Base-by-base conservation (phyloP, 225 moss, liverwort and hornwort species). In the Marchantia polymorpha region DNA sequence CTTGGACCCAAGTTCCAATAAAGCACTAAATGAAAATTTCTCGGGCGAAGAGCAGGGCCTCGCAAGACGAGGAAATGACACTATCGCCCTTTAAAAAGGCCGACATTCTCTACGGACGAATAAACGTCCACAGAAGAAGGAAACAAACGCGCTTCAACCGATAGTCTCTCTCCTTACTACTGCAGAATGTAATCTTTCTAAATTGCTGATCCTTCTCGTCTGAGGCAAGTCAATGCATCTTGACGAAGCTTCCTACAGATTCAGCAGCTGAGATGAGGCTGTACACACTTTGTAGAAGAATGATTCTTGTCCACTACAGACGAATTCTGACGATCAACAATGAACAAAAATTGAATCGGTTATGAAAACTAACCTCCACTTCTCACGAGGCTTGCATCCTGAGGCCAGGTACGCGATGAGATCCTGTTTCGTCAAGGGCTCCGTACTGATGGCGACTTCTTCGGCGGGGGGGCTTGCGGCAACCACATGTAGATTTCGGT, bases 311-410 rank as follows among this genome's bases (percentile, higher is more conserved):
- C 71, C 47, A 49, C 22, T 23, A 23, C 0, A 23, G 50, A 11
- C 20, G 20, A 1, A 11, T 14, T 26, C 65, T 65, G 27, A 26
- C 27, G 27, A 29, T 4, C 46, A 46, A 11, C 14, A 51, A 23
- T 7, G 13, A 51, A 72, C 31, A 69, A 8, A 72, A 72, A 51
- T 52, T 15, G 25, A 46, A 75, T 60, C 16, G 19, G 29, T 59
- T 23, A n/a, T 30, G 17, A 69, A 10, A 77, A 88, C 30, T 65
- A 75, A 97, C 94, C 94, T 95, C 95, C 99, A 99, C 72, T 88
- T 90, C 59, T 93, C 89, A 72, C 91, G 92, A 19, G 99, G 93
- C 82, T 95, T 95, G 74, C 99, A 99, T 69, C 99, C 99, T 0
- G 92, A 93, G n/a, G 90, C 90, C 80, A 99, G 81, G 75, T 95